Conservation (phyloP, 2,329 filamentous ascomycete species). For the Penicillium decumbens region DNA sequence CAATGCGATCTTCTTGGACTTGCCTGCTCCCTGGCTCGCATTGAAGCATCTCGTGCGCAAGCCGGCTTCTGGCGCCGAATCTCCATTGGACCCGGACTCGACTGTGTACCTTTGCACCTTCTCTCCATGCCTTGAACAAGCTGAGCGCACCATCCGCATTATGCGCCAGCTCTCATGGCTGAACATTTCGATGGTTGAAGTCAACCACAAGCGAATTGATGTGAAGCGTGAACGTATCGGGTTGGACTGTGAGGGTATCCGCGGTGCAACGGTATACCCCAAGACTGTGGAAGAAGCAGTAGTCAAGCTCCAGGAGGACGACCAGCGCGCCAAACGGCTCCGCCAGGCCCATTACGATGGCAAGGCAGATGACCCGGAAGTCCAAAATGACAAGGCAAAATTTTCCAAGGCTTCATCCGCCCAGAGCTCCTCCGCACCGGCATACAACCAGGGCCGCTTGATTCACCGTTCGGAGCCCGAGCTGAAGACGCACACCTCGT, state of each 20-base stretch:
- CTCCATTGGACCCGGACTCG: constrained; percentile 64
- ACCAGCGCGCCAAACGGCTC: constrained; percentile 52
- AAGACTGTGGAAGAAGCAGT: constrained; percentile 73
- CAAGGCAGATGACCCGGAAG: constrained; percentile 16
- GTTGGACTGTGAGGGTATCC: constrained; percentile 60
- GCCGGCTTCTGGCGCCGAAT: constrained; percentile 31
- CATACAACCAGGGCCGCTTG: constrained; percentile 71
- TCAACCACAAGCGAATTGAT: constrained; percentile 73
- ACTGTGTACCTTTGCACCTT: constrained; percentile 85
- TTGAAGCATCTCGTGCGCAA: constrained; percentile 45
- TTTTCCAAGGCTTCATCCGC: constrained; percentile 2
- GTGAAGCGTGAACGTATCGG: constrained; percentile 77
- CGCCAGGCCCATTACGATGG: constrained; percentile 19
- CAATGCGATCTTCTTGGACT: constrained; percentile 48
- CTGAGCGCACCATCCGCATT: constrained; percentile 74
- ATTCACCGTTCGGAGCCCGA: constrained; percentile 80
- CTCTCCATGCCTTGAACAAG: constrained; percentile 95
- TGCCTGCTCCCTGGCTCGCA: constrained; percentile 50
- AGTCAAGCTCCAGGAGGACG: constrained; percentile 65
- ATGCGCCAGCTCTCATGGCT: constrained; percentile 82
- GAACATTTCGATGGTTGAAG: constrained; percentile 88
- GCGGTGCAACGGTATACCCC: constrained; percentile 64
- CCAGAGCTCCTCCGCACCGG: constrained; percentile 34
- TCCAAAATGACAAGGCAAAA: constrained; percentile 33
- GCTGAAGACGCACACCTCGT: constrained; percentile 94